Evolutionary conservation across 1,284 basidiomycete genomes (phyloP), one percentile per base, ranked within the genome.

Genomic region (Heterobasidion parviporum): DNA sequence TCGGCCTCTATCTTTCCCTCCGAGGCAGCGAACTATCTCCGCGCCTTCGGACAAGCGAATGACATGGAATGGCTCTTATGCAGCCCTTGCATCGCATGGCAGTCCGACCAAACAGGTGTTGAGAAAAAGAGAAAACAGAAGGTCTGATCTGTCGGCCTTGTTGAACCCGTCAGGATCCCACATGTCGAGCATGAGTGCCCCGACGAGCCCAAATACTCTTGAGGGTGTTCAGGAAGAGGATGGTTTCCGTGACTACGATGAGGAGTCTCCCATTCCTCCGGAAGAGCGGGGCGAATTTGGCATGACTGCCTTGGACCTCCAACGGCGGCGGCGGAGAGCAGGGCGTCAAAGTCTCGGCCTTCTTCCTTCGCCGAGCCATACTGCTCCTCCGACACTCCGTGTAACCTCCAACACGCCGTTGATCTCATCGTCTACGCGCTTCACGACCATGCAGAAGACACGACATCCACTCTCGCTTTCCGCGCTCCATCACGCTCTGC

Each of bases 41-140:
- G 59, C 59, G 50, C 56, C 59, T 20, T 61, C 66, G 52, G 72
- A 72, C 63, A 89, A 89, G 62, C 78, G 87, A 15, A 76, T 81
- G 15, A 89, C 87, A 0, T 91, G 88, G 88, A 87, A 80, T 58
- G 85, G 87, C 26, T 77, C 81, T 1, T 82, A 85, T 58, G 66
- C 74, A 6, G 74, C 76, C 10, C 70, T 81, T 8, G 75, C 75
- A 4, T 68, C 66, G 3, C 69, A 74, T 3, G 74, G 76, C 10
- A 75, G 75, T 58, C 76, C 79, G 6, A 72, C 68, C 0, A 68
- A 69, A 36, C 72, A 73, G 34, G 61, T 76, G 20, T 61, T 74
- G 43, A 74, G 68, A 56, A 72, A 74, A 53, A 66, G 75, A 57
- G 74, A 80, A 55, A 82, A 79, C 58, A 75, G 80, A 9, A 72